Evolutionary conservation across 1,284 basidiomycete genomes (phyloP).

Genomic region (Amylostereum chailletii): DNA sequence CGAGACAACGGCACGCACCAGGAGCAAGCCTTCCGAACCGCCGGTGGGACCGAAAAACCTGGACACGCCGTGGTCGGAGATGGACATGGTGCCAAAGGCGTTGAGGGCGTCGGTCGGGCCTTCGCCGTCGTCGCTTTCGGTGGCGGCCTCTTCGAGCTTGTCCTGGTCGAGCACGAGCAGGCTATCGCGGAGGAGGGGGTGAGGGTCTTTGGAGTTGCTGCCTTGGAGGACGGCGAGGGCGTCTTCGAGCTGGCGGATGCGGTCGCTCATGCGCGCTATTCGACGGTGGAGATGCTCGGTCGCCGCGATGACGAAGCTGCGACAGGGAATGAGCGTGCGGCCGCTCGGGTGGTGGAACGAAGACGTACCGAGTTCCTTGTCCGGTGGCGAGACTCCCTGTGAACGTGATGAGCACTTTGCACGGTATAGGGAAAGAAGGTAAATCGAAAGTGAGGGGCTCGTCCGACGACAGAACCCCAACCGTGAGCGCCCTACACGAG

Average conservation of each 20-base stretch:
- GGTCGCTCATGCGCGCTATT: constrained; percentile 43
- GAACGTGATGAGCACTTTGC: neutral
- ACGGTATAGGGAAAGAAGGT: neutral
- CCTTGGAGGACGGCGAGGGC: constrained; percentile 45
- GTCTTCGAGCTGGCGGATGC: constrained; percentile 59
- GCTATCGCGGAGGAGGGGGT: constrained; percentile 52
- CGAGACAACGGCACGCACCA: constrained; percentile 10
- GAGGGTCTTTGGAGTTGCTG: constrained; percentile 41
- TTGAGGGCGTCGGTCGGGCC: constrained; percentile 26
- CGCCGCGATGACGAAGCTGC: constrained; percentile 54
- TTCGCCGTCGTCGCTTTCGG: constrained; percentile 7
- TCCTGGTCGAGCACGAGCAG: constrained; percentile 30
- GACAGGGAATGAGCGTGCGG: neutral
- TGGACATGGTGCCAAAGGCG: constrained; percentile 53
- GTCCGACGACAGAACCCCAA: too few relatives aligned
- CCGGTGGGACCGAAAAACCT: constrained; percentile 59
- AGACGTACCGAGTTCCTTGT: constrained; percentile 47
- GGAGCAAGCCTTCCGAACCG: constrained; percentile 38
- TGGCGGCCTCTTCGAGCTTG: constrained; percentile 19
- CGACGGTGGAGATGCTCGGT: constrained; percentile 60
- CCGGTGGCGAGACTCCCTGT: constrained; percentile 53
- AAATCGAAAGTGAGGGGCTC: too few relatives aligned
- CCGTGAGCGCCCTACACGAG: too few relatives aligned
- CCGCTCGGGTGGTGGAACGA: constrained; percentile 1
- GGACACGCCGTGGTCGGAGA: constrained; percentile 50